Base-by-base conservation (phyloP, 2,329 filamentous ascomycete species). In the Neophaeococcomyces mojaviensis region DNA sequence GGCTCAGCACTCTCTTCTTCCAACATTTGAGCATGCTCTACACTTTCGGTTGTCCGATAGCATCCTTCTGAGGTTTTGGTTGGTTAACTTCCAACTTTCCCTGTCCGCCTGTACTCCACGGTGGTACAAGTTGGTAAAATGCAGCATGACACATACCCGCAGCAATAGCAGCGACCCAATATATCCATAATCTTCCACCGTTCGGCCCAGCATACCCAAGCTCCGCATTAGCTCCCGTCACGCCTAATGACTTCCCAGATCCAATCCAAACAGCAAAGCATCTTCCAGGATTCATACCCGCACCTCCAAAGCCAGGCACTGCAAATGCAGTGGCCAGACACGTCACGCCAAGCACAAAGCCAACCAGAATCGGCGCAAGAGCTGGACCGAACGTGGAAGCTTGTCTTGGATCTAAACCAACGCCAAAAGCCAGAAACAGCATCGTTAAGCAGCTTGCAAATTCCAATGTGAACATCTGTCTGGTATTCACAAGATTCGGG, bases 391-490 rank as follows among this genome's bases (percentile, higher is more conserved):
- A 75, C 3, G 73, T 57, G 15, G 66, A 59, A 1, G 64, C 64
- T 53, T 77, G 73, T 2, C 73, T 61, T 2, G 75, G 75, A 55
- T 78, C 74, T 3, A 78, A 61, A 13, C 72, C 74, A 9, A 74
- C 69, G 1, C 74, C 72, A 50, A 75, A 77, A 0, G 71, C 65
- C 16, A 77, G 61, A 51, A 74, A 68, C 0, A 78, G 55, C 12
- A 75, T 50, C 1, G 68, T 61, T n/a, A 72, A 64, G 3, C 63
- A 66, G 3, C 65, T 64, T 45, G 73, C 64, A 33, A 69, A 69
- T 53, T 78, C 75, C 32, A 73, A 63, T 7, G 71, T 60, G 44
- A 76, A 70, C 13, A 67, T 69, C 42, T 70, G 64, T 0, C 59
- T 61, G 1, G 64, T 49, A 0, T 60, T 58, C 2, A 70, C 63